Conservation (phyloP, 2,329 filamentous ascomycete species). For the Botrytis pseudocinerea region DNA sequence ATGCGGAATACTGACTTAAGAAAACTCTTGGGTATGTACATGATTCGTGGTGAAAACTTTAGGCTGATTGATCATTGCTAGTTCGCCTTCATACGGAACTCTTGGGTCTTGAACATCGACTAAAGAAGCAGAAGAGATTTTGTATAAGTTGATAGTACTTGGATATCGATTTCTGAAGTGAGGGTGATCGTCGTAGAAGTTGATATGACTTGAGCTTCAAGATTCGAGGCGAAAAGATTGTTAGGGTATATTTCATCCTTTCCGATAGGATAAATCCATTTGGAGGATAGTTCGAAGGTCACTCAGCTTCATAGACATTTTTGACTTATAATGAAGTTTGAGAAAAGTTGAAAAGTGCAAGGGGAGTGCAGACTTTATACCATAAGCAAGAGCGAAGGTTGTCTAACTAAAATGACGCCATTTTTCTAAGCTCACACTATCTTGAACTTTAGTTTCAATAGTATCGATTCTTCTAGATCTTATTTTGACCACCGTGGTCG, state of each 20-base stretch:
- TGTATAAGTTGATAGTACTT: no score
- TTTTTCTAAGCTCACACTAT: not conserved
- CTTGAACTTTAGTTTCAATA: not conserved
- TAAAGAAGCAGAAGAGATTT: no score
- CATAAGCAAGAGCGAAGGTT: not conserved
- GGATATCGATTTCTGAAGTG: no score
- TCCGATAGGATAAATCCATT: not conserved
- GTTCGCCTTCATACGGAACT: no score
- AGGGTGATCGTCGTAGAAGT: not conserved
- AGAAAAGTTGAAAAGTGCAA: not conserved
- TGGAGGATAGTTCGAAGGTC: accelerated
- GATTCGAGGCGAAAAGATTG: not conserved
- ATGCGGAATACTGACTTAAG: not conserved
- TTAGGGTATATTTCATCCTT: accelerated
- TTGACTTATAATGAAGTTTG: not conserved
- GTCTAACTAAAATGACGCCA: not conserved
- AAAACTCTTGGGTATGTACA: not conserved
- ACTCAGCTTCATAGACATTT: not conserved
- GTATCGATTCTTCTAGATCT: not conserved
- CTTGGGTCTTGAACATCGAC: no score
- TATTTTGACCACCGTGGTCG: accelerated
- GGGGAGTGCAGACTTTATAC: not conserved
- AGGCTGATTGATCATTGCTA: no score
- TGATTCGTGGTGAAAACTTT: not conserved
- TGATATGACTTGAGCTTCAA: not conserved